Base-by-base conservation (phyloP, 2,329 filamentous ascomycete genomes). In the Coleophoma cylindrospora region DNA sequence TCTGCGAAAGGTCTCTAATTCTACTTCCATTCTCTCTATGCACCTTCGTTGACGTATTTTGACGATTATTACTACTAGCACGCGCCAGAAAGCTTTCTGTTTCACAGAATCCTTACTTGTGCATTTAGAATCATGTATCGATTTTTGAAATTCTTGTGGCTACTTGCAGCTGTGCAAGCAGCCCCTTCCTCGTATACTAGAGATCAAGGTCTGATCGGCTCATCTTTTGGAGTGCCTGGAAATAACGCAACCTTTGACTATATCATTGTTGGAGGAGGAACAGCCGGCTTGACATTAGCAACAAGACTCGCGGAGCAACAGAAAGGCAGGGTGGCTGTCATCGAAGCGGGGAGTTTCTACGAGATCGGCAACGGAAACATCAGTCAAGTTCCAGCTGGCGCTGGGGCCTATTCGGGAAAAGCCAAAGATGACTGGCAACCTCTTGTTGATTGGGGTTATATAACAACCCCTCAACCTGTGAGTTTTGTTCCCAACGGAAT, bases 391-490 rank as follows among this genome's bases (percentile, higher is more conserved):
- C 52, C 49, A 36, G 36, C 38, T 3, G 34, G 27, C 15, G 50
- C 27, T 41, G 45, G n/a, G 32, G 3, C 27, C 3, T 50, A 45
- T 32, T 22, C 53, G 22, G 40, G 50, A 34, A 34, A 34, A 22
- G 22, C 34, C 43, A 33, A 51, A 54, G 40, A 50, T 46, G 17
- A 17, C 13, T 12, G n/a, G n/a, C n/a, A 43, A 43, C 12, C 40
- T 21, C 22, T 43, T 8, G 49, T 64, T 22, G 62, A 64, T 48
- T 65, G 61, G 62, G 62, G 62, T 38, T 64, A 58, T 40, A 43
- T 54, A n/a, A 64, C 63, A n/a, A 56, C 52, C 15, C 55, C 61
- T 3, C 62, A 64, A 54, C 33, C 45, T 34, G 59, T 17, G 32
- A 60, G 33, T 13, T 47, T 14, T 13, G 3, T 19, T 19, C 19